Conservation (phyloP, 2,329 filamentous ascomycete genomes). For the Penicillium aurantiogriseum region DNA sequence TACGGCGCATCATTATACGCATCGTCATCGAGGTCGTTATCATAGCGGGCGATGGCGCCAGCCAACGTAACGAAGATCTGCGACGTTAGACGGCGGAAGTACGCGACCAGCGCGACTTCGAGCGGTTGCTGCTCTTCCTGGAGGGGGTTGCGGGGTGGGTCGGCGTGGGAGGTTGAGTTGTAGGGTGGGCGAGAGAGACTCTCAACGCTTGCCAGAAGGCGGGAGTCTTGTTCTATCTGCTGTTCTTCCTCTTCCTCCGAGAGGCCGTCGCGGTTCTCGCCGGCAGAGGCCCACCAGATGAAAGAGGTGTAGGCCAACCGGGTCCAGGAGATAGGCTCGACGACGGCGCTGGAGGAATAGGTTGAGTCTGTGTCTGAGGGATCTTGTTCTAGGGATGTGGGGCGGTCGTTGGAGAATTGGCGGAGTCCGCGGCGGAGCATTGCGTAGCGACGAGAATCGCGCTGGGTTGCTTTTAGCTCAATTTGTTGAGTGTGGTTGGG, state of each 20-base stretch:
- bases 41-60: slow-evolving; percentile 44
- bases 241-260: slow-evolving; percentile 54
- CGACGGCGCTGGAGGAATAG: slow-evolving; percentile 45
- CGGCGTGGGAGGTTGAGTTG: background rate
- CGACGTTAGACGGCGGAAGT: slow-evolving; percentile 50
- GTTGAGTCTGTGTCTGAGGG: slow-evolving; percentile 42
- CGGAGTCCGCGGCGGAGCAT: slow-evolving; percentile 64
- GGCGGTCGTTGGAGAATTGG: slow-evolving; percentile 26
- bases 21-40: slow-evolving; percentile 25
- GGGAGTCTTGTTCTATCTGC: slow-evolving; percentile 45
- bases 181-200: slow-evolving; percentile 29
- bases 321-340: slow-evolving; percentile 60
- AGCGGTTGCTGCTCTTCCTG: slow-evolving; percentile 37
- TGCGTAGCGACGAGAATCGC: slow-evolving; percentile 78
- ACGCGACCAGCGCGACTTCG: slow-evolving; percentile 50
- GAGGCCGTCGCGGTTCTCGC: slow-evolving; percentile 56
- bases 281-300: slow-evolving; percentile 67
- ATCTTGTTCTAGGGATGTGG: slow-evolving; percentile 26
- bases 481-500: slow-evolving; percentile 28
- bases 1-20: slow-evolving; percentile 20
- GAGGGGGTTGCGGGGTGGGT: slow-evolving; percentile 28
- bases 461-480: slow-evolving; percentile 76
- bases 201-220: slow-evolving; percentile 40
- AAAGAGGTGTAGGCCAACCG: slow-evolving; percentile 61
- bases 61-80: slow-evolving; percentile 47